Evolutionary conservation across 495 filamentous ascomycete species (phyloP).

Genomic region (Tuber borchii): DNA sequence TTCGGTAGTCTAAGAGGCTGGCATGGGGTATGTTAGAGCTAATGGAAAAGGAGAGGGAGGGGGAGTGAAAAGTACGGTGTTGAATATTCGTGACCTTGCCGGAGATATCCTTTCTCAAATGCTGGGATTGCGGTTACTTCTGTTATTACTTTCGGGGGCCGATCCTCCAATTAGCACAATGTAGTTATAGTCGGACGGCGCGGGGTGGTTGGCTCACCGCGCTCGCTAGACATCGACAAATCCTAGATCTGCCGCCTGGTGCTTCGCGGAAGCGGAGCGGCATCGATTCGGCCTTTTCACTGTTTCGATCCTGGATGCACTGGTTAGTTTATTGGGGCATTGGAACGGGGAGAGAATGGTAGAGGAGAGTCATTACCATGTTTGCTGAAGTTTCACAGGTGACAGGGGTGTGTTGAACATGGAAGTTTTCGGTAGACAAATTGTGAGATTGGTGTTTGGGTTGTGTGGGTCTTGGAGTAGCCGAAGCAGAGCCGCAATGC

Average conservation of each 20-base stretch:
- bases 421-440: background rate
- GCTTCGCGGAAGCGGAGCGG: slow-evolving; percentile 98
- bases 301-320: slow-evolving; percentile 51
- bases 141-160: slow-evolving; percentile 72
- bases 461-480: no score
- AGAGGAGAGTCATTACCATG: background rate
- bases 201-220: slow-evolving; percentile 42
- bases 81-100: slow-evolving; percentile 95
- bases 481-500: background rate
- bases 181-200: background rate
- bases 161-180: slow-evolving; percentile 1
- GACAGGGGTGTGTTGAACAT: background rate
- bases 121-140: slow-evolving; percentile 71
- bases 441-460: background rate
- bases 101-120: slow-evolving; percentile 96
- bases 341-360: background rate
- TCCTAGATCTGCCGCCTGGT: slow-evolving; percentile 90
- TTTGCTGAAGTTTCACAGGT: background rate
- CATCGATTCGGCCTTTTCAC: slow-evolving; percentile 98
- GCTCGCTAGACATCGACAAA: slow-evolving; percentile 91
- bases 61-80: slow-evolving; percentile 47
- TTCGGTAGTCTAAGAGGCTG: slow-evolving; percentile 85
- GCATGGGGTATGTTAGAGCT: slow-evolving; percentile 21
- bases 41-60: background rate
- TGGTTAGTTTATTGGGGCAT: background rate